Conservation (phyloP, 2,329 filamentous ascomycete species). For the Xylaria sp. region DNA sequence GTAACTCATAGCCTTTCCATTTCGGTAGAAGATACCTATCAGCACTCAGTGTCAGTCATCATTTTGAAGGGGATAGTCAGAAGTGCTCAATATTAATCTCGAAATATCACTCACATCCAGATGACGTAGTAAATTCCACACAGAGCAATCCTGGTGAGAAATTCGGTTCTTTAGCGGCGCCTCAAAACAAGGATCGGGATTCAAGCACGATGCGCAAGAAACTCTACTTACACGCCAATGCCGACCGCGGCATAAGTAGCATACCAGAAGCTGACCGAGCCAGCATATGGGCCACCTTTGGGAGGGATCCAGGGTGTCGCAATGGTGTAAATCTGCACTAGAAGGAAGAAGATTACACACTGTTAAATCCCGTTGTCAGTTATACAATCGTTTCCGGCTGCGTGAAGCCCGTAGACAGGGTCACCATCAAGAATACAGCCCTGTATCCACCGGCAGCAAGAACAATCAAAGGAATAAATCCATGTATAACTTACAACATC, state of each 20-base stretch:
- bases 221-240: constrained; percentile 69
- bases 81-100: neutral
- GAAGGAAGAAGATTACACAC: constrained; percentile 68
- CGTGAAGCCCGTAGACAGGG: neutral
- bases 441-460: neutral
- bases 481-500: constrained; percentile 47
- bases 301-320: constrained; percentile 80
- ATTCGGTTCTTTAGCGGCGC: neutral
- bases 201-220: neutral
- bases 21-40: constrained; percentile 59
- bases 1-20: constrained; percentile 63
- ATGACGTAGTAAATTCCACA: constrained; percentile 68
- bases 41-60: neutral
- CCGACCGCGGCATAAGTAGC: constrained; percentile 74
- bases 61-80: neutral
- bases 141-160: constrained; percentile 55
- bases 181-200: neutral
- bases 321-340: constrained; percentile 70
- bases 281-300: constrained; percentile 65
- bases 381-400: neutral
- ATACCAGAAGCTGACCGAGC: constrained; percentile 79
- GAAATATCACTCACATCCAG: constrained; percentile 56
- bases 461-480: neutral
- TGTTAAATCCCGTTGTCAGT: neutral
- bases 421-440: neutral